Evolutionary conservation across 768 basidiomycete species (phyloP).

Genomic region (Phanerochaete sordida): DNA sequence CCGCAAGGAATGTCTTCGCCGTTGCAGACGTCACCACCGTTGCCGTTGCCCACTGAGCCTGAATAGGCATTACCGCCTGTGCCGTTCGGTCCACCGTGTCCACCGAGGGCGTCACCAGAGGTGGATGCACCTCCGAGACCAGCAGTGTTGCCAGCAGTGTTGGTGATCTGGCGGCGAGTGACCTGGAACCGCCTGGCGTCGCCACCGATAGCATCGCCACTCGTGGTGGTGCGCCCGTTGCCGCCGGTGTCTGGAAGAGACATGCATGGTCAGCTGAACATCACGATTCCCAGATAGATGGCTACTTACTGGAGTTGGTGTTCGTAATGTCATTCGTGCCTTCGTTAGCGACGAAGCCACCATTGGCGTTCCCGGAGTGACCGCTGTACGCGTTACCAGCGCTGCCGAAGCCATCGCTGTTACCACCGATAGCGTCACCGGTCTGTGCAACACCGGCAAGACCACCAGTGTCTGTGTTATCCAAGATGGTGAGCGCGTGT

Average conservation of each 20-base stretch:
- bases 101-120: conserved; percentile 13
- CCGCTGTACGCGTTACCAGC: conserved; percentile 14
- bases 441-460: conserved; percentile 7
- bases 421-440: conserved; percentile 13
- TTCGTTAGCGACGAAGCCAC: conserved; percentile 11
- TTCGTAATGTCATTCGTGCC: conserved; percentile 13
- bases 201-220: conserved; percentile 13
- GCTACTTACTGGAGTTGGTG: conserved; percentile 4
- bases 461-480: conserved; percentile 9
- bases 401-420: conserved; percentile 10
- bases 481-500: neutral
- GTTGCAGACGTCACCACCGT: conserved; percentile 13
- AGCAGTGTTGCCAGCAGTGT: conserved; percentile 9
- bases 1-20: conserved; percentile 2
- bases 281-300: neutral
- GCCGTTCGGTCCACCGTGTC: conserved; percentile 9
- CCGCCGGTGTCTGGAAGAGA: conserved; percentile 12
- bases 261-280: neutral
- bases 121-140: conserved; percentile 13
- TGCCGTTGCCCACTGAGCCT: conserved; percentile 11
- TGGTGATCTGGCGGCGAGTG: conserved; percentile 10
- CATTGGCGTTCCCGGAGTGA: conserved; percentile 7
- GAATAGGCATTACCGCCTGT: conserved; percentile 14
- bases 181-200: neutral
- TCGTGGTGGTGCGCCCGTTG: conserved; percentile 10